Conservation (phyloP, 2,329 filamentous ascomycete genomes). For the Epichloe hybrida region DNA sequence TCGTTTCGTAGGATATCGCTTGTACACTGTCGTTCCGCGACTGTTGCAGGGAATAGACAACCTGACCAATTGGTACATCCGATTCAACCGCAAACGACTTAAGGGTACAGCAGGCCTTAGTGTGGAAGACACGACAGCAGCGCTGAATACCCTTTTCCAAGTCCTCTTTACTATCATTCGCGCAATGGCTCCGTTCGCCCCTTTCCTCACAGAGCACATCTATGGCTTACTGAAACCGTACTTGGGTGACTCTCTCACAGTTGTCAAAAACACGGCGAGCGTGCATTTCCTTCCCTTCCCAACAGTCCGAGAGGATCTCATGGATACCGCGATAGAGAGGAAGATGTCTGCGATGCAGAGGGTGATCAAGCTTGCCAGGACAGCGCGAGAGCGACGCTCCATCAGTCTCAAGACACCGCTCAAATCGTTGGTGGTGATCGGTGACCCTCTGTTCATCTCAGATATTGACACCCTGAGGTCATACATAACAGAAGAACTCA, state of each 20-base stretch:
- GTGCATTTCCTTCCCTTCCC: conserved; percentile 82
- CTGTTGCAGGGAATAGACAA: conserved; percentile 69
- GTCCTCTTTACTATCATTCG: conserved; percentile 74
- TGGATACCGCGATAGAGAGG: conserved; percentile 66
- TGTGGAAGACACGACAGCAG: conserved; percentile 66
- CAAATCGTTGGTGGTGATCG: conserved; percentile 71
- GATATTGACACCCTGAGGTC: conserved; percentile 47
- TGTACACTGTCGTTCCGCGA: conserved; percentile 75
- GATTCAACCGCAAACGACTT: conserved; percentile 71
- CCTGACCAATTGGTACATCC: conserved; percentile 86
- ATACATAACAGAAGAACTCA: conserved; percentile 76
- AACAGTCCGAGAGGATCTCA: conserved; percentile 66
- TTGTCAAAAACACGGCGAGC: conserved; percentile 56
- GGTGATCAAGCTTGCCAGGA: conserved; percentile 72
- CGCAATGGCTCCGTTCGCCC: conserved; percentile 75
- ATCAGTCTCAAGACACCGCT: conserved; percentile 74
- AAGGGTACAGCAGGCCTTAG: conserved; percentile 44
- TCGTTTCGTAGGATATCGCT: conserved; percentile 33
- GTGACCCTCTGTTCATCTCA: conserved; percentile 59
- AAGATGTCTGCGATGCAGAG: conserved; percentile 75
- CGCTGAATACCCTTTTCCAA: conserved; percentile 77
- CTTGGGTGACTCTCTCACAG: conserved; percentile 51
- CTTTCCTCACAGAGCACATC: conserved; percentile 69
- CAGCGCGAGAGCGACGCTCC: conserved; percentile 63
- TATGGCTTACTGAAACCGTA: conserved; percentile 54